Conservation (phyloP, 73 alveolate species). For the Durusdinium trenchii region DNA sequence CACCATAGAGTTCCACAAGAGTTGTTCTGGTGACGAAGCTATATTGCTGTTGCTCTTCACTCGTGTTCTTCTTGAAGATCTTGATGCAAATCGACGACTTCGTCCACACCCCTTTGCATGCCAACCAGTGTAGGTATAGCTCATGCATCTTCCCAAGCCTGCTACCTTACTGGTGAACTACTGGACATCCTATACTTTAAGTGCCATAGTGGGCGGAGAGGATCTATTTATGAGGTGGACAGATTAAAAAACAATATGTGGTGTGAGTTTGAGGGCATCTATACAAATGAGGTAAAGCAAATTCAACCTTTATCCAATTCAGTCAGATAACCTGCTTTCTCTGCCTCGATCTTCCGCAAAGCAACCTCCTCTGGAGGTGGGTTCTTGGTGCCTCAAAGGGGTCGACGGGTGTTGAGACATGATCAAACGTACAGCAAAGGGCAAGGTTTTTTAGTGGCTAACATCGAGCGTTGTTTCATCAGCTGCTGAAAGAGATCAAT, state of each 20-base stretch:
- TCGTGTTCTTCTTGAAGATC: neutral
- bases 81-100: neutral
- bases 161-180: too few species aligned
- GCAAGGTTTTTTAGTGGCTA: neutral
- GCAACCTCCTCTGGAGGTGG: neutral
- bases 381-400: neutral
- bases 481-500: neutral
- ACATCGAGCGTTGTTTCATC: neutral
- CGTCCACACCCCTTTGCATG: neutral
- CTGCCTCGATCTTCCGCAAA: neutral
- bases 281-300: neutral
- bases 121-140: neutral
- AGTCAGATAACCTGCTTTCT: neutral
- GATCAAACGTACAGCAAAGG: neutral
- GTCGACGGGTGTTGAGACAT: too few species aligned
- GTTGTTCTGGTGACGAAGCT: neutral
- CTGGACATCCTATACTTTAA: too few species aligned
- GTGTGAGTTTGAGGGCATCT: neutral
- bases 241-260: neutral
- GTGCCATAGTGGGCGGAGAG: too few species aligned
- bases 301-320: too few species aligned
- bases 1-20: neutral
- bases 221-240: too few species aligned
- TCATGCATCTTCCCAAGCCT: neutral
- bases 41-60: neutral